phyloP scores from a whole-genome alignment of 257 asterid species.

The Nicotiana tomentosiformis region DNA sequence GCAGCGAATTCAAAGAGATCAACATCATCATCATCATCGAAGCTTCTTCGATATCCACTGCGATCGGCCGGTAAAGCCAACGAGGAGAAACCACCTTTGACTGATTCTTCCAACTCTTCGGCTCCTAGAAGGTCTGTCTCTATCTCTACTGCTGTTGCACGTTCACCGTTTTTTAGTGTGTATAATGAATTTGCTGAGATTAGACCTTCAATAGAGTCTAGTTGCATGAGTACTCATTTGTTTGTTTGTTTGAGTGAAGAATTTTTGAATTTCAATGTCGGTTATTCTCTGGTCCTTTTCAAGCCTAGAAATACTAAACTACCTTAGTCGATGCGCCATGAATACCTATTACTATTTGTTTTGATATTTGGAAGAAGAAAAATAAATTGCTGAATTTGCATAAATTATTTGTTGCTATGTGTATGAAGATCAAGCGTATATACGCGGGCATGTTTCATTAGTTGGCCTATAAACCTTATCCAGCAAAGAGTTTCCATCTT shows the following conservation, averaged over 20 bases:
- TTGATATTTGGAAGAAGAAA: no score
- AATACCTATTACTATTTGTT: not conserved
- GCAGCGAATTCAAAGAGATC: constrained; percentile 32
- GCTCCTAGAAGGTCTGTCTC: constrained; percentile 40
- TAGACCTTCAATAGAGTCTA: not conserved
- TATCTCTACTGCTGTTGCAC: not conserved
- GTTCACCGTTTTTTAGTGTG: not conserved
- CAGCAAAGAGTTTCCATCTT: not conserved
- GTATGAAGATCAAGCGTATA: not conserved
- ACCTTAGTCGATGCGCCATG: not conserved
- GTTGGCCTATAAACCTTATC: not conserved
- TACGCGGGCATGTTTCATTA: not conserved
- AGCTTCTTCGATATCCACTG: constrained; percentile 85
- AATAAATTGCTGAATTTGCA: not conserved
- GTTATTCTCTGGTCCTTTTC: not conserved
- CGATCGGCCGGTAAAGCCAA: constrained; percentile 56
- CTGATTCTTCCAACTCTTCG: constrained; percentile 55
- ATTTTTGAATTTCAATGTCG: not conserved
- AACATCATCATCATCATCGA: constrained; percentile 29
- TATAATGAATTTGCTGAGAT: not conserved
- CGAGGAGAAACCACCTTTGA: constrained; percentile 61
- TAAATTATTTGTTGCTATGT: not conserved
- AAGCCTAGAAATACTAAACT: not conserved
- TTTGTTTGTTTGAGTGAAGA: not conserved
- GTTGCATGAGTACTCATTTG: not conserved